These are phyloP conservation scores for Knufia petricola DNA, from an alignment of 2,329 filamentous ascomycete species.

Conservation along the genomic window DNA sequence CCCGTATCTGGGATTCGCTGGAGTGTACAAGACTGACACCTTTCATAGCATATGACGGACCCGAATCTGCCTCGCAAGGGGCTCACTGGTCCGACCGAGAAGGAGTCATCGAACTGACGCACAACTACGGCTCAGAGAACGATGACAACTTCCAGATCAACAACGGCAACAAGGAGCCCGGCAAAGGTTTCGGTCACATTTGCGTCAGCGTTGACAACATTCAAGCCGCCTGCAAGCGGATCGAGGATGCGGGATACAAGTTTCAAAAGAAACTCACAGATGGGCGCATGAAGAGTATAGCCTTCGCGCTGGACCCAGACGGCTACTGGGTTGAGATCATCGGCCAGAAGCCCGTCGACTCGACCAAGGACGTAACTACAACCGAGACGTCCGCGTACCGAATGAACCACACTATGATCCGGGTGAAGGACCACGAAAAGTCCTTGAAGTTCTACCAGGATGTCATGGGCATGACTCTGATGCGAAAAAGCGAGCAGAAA, in stretches of 20 bases:
- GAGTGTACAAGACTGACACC: too few relatives aligned
- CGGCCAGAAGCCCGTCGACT: slow-evolving; percentile 59
- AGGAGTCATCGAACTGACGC: slow-evolving; percentile 76
- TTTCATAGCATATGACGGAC: slow-evolving; percentile 66
- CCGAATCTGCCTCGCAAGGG: slow-evolving; percentile 62
- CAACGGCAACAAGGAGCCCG: slow-evolving; percentile 85
- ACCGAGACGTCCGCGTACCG: slow-evolving; percentile 70
- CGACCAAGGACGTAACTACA: slow-evolving; percentile 60
- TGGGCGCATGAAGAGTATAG: slow-evolving; percentile 77
- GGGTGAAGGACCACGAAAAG: slow-evolving; percentile 71
- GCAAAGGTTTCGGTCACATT: slow-evolving; percentile 75
- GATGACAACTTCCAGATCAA: slow-evolving; percentile 70
- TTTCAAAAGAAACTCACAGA: slow-evolving; percentile 95
- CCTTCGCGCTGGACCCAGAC: slow-evolving; percentile 82
- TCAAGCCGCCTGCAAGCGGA: slow-evolving; percentile 76
- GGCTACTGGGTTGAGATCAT: slow-evolving; percentile 58
- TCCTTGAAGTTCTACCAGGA: slow-evolving; percentile 76
- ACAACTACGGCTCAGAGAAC: slow-evolving; percentile 80
- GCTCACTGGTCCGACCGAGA: slow-evolving; percentile 72
- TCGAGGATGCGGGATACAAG: slow-evolving; percentile 80
- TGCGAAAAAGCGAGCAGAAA: slow-evolving; percentile 61
- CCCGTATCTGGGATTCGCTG: too few relatives aligned
- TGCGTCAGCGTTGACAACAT: slow-evolving; percentile 77
- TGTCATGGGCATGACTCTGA: slow-evolving; percentile 74
- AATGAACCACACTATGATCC: slow-evolving; percentile 64